A percentile compares a stretch with the other conserved stretches of the same genome.
These are phyloP conservation scores for Phylloporus gajari DNA, from an alignment of 1,284 basidiomycete species.

Conservation along the genomic window DNA sequence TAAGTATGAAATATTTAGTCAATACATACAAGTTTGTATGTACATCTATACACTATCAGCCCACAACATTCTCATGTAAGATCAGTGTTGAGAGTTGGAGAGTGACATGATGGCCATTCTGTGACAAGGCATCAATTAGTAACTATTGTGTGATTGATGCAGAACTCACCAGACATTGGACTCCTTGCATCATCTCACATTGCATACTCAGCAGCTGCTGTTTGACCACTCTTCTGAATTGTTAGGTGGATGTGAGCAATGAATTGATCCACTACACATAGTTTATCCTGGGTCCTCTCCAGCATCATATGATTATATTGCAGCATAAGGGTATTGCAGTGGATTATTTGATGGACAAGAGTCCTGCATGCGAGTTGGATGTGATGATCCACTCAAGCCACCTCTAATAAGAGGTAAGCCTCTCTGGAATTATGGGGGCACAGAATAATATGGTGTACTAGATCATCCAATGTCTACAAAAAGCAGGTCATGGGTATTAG, in stretches of 20 bases:
- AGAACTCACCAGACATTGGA: neutral
- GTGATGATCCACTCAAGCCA: neutral
- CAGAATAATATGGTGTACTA: neutral
- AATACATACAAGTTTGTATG: neutral
- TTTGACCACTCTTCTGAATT: neutral
- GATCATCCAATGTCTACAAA: too few relatives aligned
- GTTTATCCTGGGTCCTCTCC: neutral
- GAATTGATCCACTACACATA: neutral
- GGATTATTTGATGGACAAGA: neutral
- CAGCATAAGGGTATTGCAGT: neutral
- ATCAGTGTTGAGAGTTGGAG: neutral
- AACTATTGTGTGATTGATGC: neutral
- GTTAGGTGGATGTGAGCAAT: neutral
- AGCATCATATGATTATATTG: neutral
- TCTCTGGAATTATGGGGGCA: neutral
- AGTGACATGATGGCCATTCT: neutral
- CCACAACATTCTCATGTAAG: neutral
- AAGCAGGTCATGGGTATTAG: too few relatives aligned
- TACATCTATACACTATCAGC: too few relatives aligned
- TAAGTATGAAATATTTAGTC: neutral
- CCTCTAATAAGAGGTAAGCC: neutral
- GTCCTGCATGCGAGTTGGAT: neutral
- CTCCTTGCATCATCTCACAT: neutral
- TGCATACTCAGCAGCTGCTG: neutral
- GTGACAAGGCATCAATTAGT: neutral